These are phyloP conservation scores for Amphibolis antarctica DNA, from an alignment of 106 monocot genomes.

Conservation along the genomic window DNA sequence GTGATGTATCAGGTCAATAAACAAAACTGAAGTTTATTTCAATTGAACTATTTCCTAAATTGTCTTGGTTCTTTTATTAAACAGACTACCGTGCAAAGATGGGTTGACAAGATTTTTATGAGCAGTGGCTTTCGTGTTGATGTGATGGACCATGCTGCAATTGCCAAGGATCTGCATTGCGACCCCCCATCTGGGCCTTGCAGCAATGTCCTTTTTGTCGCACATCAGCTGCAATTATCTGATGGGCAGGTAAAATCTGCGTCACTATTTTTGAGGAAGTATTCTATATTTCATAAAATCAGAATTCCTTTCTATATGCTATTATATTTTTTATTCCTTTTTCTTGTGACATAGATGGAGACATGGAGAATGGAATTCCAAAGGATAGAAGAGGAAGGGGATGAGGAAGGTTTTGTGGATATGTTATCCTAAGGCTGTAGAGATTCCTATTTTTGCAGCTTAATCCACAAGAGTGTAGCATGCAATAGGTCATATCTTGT, in stretches of 20 bases:
- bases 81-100: constrained; percentile 6
- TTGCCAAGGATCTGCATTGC: constrained; percentile 29
- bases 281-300: background rate
- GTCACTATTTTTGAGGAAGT: background rate
- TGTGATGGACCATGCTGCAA: constrained; percentile 25
- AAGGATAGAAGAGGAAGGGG: constrained; percentile 60
- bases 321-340: background rate
- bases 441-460: background rate
- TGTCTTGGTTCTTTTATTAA: background rate
- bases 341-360: constrained; percentile 41
- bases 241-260: constrained; percentile 61
- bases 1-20: background rate
- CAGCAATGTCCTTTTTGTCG: constrained; percentile 37
- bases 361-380: constrained; percentile 45
- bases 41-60: background rate
- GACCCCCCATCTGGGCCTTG: constrained; percentile 8
- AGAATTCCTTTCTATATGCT: background rate
- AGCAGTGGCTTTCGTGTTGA: constrained; percentile 46
- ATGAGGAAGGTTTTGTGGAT: constrained; percentile 78
- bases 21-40: background rate
- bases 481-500: too few species aligned
- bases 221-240: constrained; percentile 61
- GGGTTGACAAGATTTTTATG: constrained; percentile 43
- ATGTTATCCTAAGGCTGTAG: background rate
- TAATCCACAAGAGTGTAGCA: too few species aligned